phyloP scores from a whole-genome alignment of 129 eudicot species.

The Artemisia argyi region DNA sequence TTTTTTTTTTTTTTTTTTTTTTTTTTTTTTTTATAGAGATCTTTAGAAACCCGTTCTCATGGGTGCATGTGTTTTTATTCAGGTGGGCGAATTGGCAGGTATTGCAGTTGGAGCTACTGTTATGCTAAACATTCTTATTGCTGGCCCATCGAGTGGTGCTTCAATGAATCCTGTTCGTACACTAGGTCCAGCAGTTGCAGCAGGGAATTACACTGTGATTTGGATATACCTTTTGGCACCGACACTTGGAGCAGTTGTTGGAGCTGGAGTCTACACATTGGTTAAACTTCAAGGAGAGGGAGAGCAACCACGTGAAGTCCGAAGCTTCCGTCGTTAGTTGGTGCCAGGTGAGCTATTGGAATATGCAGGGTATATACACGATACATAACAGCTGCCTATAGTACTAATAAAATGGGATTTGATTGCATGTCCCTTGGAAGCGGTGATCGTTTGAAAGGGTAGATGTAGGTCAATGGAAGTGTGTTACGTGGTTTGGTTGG shows the following conservation, averaged over 20 bases:
- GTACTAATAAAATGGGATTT: constrained; percentile 26
- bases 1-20: background rate
- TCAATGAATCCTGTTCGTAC: constrained; percentile 96
- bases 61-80: constrained; percentile 9
- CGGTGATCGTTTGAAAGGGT: constrained; percentile 8
- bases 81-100: constrained; percentile 95
- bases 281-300: constrained; percentile 72
- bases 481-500: constrained; percentile 29
- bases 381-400: constrained; percentile 5
- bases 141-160: constrained; percentile 89
- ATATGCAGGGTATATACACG: background rate
- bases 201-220: constrained; percentile 70
- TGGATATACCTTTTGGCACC: constrained; percentile 95
- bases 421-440: constrained; percentile 15
- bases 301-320: constrained; percentile 47
- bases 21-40: too few relatives aligned
- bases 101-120: constrained; percentile 93
- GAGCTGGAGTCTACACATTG: constrained; percentile 72
- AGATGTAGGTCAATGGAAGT: constrained; percentile 9
- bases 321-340: constrained; percentile 80
- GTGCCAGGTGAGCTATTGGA: background rate
- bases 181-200: constrained; percentile 87
- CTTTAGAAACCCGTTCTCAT: background rate
- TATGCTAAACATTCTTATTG: constrained; percentile 83
- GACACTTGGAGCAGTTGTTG: constrained; percentile 74